These are phyloP conservation scores for Powellomyces hirtus DNA, from an alignment of 192 early-diverging fungal genomes.

Conservation along the genomic window DNA sequence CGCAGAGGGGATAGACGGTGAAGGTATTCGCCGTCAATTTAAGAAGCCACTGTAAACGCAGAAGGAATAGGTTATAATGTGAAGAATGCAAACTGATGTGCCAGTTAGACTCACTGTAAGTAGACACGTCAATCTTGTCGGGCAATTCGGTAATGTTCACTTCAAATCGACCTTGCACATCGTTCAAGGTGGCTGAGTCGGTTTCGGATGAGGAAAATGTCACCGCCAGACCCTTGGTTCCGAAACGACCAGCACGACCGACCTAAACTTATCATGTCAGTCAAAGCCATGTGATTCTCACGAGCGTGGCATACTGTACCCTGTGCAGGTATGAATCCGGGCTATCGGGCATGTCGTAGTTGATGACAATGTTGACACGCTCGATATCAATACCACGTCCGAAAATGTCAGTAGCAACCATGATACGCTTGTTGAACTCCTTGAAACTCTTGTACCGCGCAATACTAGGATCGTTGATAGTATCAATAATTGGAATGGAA, in stretches of 20 bases:
- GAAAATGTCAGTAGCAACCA: constrained; percentile 97
- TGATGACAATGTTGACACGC: constrained; percentile 98
- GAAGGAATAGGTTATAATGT: background rate
- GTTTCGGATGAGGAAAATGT: constrained; percentile 87
- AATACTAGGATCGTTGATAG: constrained; percentile 51
- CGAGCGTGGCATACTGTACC: constrained; percentile 38
- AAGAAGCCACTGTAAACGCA: background rate
- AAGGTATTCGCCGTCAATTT: no score
- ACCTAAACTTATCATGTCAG: constrained; percentile 42
- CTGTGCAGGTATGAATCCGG: constrained; percentile 93
- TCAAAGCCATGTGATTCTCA: background rate
- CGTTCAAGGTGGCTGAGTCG: constrained; percentile 73
- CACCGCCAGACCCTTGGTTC: constrained; percentile 96
- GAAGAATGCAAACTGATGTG: background rate
- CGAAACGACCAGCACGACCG: constrained; percentile 98
- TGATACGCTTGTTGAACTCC: constrained; percentile 88
- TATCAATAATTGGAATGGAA: background rate
- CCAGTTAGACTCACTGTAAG: constrained; percentile 63
- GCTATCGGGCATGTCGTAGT: constrained; percentile 93
- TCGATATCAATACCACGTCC: constrained; percentile 98
- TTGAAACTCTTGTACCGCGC: constrained; percentile 92
- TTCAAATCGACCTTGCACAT: constrained; percentile 92
- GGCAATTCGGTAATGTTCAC: constrained; percentile 89
- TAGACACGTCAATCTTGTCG: constrained; percentile 78
- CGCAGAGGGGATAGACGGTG: background rate